phyloP scores from a whole-genome alignment of 1,284 basidiomycete genomes.

The Serendipita sp. region DNA sequence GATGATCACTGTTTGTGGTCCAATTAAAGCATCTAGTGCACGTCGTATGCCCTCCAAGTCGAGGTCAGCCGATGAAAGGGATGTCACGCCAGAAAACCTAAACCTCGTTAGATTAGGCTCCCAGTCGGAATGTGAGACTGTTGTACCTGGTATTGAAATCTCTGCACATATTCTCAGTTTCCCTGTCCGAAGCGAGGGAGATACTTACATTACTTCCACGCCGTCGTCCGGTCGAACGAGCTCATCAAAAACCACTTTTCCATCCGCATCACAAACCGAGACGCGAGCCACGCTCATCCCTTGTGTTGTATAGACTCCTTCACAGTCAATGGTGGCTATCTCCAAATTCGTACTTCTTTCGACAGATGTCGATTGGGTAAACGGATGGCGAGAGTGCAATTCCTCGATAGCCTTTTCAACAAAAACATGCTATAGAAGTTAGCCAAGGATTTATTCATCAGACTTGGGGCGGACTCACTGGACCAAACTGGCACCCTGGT shows the following conservation, averaged over 20 bases:
- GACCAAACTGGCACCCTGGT: constrained; percentile 45
- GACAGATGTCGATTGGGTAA: constrained; percentile 28
- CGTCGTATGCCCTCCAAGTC: constrained; percentile 52
- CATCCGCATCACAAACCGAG: constrained; percentile 68
- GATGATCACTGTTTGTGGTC: constrained; percentile 65
- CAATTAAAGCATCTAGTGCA: constrained; percentile 55
- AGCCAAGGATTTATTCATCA: background rate
- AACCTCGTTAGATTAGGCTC: background rate
- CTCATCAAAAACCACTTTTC: constrained; percentile 66
- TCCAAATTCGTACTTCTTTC: constrained; percentile 37
- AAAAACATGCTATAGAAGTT: constrained; percentile 51
- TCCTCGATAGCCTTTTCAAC: constrained; percentile 55
- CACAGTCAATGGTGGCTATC: constrained; percentile 76
- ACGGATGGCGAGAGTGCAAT: constrained; percentile 62
- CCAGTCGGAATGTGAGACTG: background rate
- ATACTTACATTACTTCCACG: constrained; percentile 60
- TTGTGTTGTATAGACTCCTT: constrained; percentile 85
- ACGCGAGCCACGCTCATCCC: constrained; percentile 78
- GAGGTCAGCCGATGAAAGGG: constrained; percentile 48
- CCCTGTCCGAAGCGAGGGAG: constrained; percentile 7
- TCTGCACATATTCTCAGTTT: constrained; percentile 26
- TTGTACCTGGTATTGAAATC: constrained; percentile 59
- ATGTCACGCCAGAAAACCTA: constrained; percentile 74
- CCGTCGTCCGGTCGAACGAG: constrained; percentile 65
- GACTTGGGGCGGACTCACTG: constrained; percentile 23